Evolutionary conservation across 2,329 filamentous ascomycete genomes (phyloP).

Genomic region (Saccharata proteae): DNA sequence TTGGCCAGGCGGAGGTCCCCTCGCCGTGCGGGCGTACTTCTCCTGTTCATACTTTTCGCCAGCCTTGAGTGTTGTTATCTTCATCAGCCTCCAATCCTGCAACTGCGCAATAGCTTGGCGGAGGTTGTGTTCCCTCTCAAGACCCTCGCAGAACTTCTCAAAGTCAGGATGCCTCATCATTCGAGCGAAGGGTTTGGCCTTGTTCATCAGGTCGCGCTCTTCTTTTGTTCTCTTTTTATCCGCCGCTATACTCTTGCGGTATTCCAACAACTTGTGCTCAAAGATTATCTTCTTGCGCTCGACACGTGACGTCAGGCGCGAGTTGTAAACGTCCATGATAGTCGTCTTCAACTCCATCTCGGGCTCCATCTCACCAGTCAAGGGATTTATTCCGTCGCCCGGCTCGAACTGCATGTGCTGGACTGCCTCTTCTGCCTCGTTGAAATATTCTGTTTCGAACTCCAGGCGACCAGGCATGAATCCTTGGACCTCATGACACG

Average conservation of each 20-base stretch:
- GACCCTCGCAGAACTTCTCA: conserved; percentile 67
- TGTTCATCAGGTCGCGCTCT: conserved; percentile 80
- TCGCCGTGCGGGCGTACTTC: conserved; percentile 62
- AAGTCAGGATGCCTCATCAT: conserved; percentile 96
- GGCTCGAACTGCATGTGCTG: conserved; percentile 98
- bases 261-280: conserved; percentile 86
- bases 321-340: conserved; percentile 97
- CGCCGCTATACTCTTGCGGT: conserved; percentile 74
- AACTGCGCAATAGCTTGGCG: conserved; percentile 80
- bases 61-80: conserved; percentile 70
- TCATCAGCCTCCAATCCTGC: conserved; percentile 82
- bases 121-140: conserved; percentile 84
- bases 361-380: conserved; percentile 76
- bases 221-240: conserved; percentile 97
- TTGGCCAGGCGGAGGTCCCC: conserved; percentile 56
- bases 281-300: conserved; percentile 96
- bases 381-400: conserved; percentile 78
- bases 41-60: conserved; percentile 91
- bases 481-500: conserved; percentile 94
- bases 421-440: conserved; percentile 95
- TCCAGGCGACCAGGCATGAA: conserved; percentile 97
- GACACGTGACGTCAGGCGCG: conserved; percentile 74
- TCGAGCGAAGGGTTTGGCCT: conserved; percentile 87
- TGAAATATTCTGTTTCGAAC: conserved; percentile 95
- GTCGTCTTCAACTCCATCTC: conserved; percentile 97